A percentile compares a stretch with the other conserved stretches of the same genome.
phyloP scores from a whole-genome alignment of 352 stramenopile genomes.

The Globisporangium polare region DNA sequence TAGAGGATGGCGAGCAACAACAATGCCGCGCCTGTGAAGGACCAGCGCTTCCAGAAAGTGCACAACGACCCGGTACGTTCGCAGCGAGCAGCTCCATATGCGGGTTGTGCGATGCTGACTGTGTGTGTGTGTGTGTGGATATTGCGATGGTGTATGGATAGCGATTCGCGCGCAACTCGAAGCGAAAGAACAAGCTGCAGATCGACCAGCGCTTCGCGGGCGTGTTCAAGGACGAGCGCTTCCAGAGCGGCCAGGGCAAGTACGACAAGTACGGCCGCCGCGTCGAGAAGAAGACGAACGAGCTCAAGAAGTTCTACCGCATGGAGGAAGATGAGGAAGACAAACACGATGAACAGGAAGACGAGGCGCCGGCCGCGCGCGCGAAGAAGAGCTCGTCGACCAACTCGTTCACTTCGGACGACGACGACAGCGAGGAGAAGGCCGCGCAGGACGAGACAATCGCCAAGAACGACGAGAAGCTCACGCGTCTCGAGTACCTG shows the following conservation, averaged over 20 bases:
- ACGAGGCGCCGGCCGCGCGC: constrained; percentile 18
- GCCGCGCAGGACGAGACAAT: constrained; percentile 19
- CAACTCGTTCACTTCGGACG: constrained; percentile 15
- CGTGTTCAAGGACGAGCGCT: constrained; percentile 71
- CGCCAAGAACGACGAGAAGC: constrained; percentile 49
- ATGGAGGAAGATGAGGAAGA: constrained; percentile 54
- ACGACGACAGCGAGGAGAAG: constrained; percentile 17
- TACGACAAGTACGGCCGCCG: constrained; percentile 87
- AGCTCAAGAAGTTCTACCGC: constrained; percentile 80
- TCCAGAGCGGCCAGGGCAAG: constrained; percentile 78
- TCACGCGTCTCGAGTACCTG: constrained; percentile 79
- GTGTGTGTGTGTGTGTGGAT: neutral
- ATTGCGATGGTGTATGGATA: constrained; percentile 7
- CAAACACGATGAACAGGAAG: constrained; percentile 20
- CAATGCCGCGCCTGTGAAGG: constrained; percentile 36
- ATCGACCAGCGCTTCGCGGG: constrained; percentile 75
- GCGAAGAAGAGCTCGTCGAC: constrained; percentile 13
- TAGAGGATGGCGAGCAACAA: constrained; percentile 31
- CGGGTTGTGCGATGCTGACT: neutral
- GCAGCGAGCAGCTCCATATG: neutral
- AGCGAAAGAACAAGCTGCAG: constrained; percentile 81
- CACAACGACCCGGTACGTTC: constrained; percentile 73
- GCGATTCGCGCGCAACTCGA: constrained; percentile 74
- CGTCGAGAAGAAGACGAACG: constrained; percentile 74
- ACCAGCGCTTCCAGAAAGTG: constrained; percentile 83